Conservation (phyloP, 2,329 filamentous ascomycete species). For the Trichoderma aggressivum region DNA sequence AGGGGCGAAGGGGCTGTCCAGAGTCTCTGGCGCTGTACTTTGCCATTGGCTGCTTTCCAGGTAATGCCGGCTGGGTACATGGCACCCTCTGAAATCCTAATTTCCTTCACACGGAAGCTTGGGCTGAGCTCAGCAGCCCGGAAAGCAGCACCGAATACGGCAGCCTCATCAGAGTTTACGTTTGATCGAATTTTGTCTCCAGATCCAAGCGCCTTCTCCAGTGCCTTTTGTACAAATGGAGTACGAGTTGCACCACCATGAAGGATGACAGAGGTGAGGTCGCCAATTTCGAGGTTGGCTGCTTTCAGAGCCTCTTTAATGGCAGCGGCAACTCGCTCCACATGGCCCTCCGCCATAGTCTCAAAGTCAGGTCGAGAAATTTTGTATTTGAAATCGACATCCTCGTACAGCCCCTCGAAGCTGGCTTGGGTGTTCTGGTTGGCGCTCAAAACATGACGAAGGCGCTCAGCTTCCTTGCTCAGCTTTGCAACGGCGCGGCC, state of each 20-base stretch:
- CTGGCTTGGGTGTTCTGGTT: constrained; percentile 77
- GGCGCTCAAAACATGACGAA: constrained; percentile 87
- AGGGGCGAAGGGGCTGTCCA: constrained; percentile 76
- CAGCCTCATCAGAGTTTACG: constrained; percentile 95
- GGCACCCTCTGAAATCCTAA: constrained; percentile 73
- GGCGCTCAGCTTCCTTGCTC: constrained; percentile 85
- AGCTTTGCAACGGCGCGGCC: constrained; percentile 85
- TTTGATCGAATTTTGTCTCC: constrained; percentile 82
- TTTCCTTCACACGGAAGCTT: constrained; percentile 97
- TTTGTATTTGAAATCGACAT: constrained; percentile 92
- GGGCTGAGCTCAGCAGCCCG: constrained; percentile 88
- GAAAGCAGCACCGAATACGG: constrained; percentile 93
- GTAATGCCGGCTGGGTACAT: constrained; percentile 72
- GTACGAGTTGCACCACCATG: constrained; percentile 88
- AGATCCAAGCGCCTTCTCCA: constrained; percentile 71
- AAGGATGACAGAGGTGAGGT: constrained; percentile 87
- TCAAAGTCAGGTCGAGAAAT: constrained; percentile 78
- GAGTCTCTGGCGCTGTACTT: constrained; percentile 74
- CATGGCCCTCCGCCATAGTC: constrained; percentile 65
- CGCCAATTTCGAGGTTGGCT: constrained; percentile 67
- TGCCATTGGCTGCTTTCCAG: constrained; percentile 66
- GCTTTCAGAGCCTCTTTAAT: constrained; percentile 71
- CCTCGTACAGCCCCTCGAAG: constrained; percentile 88
- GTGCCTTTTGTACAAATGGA: constrained; percentile 86
- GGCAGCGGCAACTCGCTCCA: constrained; percentile 63